These are phyloP conservation scores for Geranium rotundifolium DNA, from an alignment of 345 rosid species.

Conservation along the genomic window DNA sequence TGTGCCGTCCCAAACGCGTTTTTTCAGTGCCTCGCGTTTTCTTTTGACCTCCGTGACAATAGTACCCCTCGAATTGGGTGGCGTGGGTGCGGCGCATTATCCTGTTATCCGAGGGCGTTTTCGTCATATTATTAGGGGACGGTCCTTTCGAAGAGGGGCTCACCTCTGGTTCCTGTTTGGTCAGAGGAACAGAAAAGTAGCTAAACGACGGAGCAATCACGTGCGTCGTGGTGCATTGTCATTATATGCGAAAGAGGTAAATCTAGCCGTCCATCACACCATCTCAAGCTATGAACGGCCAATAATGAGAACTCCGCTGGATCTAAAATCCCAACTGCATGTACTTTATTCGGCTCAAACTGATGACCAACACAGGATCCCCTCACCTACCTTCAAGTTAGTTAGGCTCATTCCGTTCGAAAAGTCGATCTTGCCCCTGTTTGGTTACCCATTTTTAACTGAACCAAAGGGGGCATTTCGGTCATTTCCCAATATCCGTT, in stretches of 20 bases:
- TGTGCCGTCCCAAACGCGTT: slow-evolving; percentile 78
- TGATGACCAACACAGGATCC: slow-evolving; percentile 19
- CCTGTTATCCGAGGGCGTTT: slow-evolving; percentile 5
- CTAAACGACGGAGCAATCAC: slow-evolving; percentile 22
- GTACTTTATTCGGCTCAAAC: slow-evolving; percentile 10
- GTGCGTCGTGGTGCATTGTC: slow-evolving; percentile 10
- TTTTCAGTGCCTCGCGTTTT: slow-evolving; percentile 26
- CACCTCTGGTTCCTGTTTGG: slow-evolving; percentile 13
- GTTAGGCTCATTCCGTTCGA: slow-evolving; percentile 9
- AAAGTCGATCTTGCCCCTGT: slow-evolving; percentile 16
- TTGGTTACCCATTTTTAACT: background rate
- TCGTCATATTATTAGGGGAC: slow-evolving; percentile 11
- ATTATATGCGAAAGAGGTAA: background rate
- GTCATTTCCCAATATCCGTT: slow-evolving; percentile 1
- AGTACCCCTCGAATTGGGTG: background rate
- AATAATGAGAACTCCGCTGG: slow-evolving; percentile 1
- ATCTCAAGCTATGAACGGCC: slow-evolving; percentile 4
- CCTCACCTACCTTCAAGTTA: slow-evolving; percentile 24
- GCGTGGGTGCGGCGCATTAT: slow-evolving; percentile 1
- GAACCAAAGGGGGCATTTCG: slow-evolving; percentile 8
- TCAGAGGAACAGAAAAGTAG: slow-evolving; percentile 20
- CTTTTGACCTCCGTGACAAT: background rate
- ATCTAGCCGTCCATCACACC: slow-evolving; percentile 23
- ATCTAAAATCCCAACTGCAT: slow-evolving; percentile 10
- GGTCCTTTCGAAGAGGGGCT: slow-evolving; percentile 15